Conservation (phyloP, 2,329 filamentous ascomycete species). For the Trichoderma arundinaceum region DNA sequence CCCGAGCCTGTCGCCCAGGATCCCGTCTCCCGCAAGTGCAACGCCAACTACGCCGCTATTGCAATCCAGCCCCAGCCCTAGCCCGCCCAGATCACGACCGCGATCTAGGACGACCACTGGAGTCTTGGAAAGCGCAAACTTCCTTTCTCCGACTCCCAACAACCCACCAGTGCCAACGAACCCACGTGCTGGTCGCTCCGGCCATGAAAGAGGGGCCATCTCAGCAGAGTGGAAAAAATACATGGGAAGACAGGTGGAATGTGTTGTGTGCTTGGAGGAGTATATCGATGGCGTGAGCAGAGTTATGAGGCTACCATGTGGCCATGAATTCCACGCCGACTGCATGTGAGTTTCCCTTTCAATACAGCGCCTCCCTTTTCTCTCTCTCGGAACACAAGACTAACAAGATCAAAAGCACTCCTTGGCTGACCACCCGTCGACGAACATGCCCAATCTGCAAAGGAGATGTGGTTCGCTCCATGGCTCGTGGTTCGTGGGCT, state of each 20-base stretch:
- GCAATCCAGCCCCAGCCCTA: conserved; percentile 58
- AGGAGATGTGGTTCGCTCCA: conserved; percentile 83
- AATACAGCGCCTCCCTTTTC: background rate
- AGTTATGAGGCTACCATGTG: conserved; percentile 97
- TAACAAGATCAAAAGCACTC: conserved; percentile 65
- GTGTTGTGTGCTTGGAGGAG: conserved; percentile 95
- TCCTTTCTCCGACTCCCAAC: conserved; percentile 52
- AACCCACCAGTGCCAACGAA: conserved; percentile 48
- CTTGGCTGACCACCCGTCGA: conserved; percentile 92
- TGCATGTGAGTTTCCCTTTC: conserved; percentile 82
- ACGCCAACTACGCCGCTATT: conserved; percentile 83
- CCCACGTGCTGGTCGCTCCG: conserved; percentile 38
- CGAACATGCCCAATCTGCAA: conserved; percentile 99
- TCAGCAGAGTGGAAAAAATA: conserved; percentile 67
- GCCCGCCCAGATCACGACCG: conserved; percentile 60
- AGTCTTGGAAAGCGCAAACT: conserved; percentile 57
- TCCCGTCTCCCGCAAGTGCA: conserved; percentile 67
- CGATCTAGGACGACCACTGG: conserved; percentile 70
- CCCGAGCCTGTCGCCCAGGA: conserved; percentile 58
- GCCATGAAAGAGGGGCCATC: conserved; percentile 57
- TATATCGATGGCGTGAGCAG: conserved; percentile 92
- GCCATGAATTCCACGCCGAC: conserved; percentile 95
- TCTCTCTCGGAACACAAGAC: conserved; percentile 34
- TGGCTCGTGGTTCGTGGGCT: conserved; percentile 61
- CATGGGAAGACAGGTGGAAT: conserved; percentile 77